A percentile compares a stretch with the other conserved stretches of the same genome.
Evolutionary conservation across 2,329 filamentous ascomycete species (phyloP).

Genomic region (Cladophialophora immunda): DNA sequence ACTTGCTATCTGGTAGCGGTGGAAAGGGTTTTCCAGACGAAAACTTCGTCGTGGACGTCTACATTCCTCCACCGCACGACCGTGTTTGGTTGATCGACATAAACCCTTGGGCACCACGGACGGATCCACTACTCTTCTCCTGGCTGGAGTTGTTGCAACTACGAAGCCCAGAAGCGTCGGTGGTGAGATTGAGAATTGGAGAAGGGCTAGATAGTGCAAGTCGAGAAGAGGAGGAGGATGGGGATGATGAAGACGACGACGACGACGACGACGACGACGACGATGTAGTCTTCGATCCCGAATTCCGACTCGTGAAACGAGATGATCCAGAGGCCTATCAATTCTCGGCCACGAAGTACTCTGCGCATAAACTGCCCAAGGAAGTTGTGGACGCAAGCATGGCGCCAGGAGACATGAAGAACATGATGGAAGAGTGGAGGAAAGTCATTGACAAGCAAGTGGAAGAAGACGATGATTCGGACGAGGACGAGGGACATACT

Average conservation of each 20-base stretch:
- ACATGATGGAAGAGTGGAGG: conserved; percentile 81
- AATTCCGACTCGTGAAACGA: conserved; percentile 81
- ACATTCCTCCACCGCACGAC: conserved; percentile 79
- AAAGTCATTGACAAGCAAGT: conserved; percentile 60
- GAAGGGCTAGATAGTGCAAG: background rate
- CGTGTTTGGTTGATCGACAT: conserved; percentile 89
- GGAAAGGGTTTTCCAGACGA: conserved; percentile 70
- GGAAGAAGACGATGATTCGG: conserved; percentile 46
- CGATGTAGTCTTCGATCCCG: conserved; percentile 67
- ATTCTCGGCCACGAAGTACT: conserved; percentile 86
- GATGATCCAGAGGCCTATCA: conserved; percentile 90
- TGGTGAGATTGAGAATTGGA: background rate
- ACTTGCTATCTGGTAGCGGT: conserved; percentile 58
- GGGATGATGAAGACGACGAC: background rate
- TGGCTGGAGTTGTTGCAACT: conserved; percentile 87
- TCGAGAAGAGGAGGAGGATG: background rate
- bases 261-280: conserved; percentile 16
- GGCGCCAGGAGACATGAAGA: conserved; percentile 75
- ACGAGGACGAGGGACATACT: background rate
- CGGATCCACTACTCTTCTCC: conserved; percentile 86
- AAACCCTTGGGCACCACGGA: conserved; percentile 91
- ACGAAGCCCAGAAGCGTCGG: conserved; percentile 48
- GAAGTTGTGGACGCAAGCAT: conserved; percentile 81
- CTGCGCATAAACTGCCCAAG: conserved; percentile 91
- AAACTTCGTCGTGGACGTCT: conserved; percentile 90